Evolutionary conservation across 139 green algal genomes (phyloP), one percentile per base, ranked within the genome.

Genomic region (Pycnococcus provasolii): DNA sequence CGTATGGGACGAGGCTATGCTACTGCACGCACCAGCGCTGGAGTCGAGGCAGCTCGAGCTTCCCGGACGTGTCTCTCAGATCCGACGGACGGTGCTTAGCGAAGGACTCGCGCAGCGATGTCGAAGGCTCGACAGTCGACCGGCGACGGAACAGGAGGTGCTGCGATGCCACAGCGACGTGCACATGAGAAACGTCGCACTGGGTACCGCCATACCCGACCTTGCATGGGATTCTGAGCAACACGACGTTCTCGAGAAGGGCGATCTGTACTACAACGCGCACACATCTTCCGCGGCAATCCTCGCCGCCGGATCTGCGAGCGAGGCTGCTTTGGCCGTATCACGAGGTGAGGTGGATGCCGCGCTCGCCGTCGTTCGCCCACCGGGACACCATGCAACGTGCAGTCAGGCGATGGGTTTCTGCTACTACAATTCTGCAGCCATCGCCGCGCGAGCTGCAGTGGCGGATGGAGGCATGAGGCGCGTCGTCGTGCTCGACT

Each of bases 391-490:
- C 74, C 88, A 89, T 68, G 80, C 86, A 1, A 71, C 75, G 8
- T 69, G 79, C 71, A 39, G 66, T 50, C 55, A 47, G 7, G 76
- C 80, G 1, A 86, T 86, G 70, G 82, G 78, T 44, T 90, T 90
- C 67, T 89, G 80, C 79, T 89, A 88, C 65, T 85, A 85, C 70
- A 93, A 94, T 80, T 89, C 79, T 66, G 67, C 71, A 7, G 76
- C 72, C 6, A 44, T 79, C 39, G 75, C 75, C 4, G 75, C 75
- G 26, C 54, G 70, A 9, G 43, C n/a, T 3, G 67, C 76, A 37
- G n/a, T 80, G 53, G 15, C 26, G 63, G 37, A 45, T 15, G 26
- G 26, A 26, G 26, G 26, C 26, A 80, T 75, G 0, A 58, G 79
- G 60, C 70, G 78, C 0, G 80, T 91, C 47, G 53, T 95, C 48